Base-by-base conservation (phyloP, 2,329 filamentous ascomycete species). In the Zasmidium citrigriseum region DNA sequence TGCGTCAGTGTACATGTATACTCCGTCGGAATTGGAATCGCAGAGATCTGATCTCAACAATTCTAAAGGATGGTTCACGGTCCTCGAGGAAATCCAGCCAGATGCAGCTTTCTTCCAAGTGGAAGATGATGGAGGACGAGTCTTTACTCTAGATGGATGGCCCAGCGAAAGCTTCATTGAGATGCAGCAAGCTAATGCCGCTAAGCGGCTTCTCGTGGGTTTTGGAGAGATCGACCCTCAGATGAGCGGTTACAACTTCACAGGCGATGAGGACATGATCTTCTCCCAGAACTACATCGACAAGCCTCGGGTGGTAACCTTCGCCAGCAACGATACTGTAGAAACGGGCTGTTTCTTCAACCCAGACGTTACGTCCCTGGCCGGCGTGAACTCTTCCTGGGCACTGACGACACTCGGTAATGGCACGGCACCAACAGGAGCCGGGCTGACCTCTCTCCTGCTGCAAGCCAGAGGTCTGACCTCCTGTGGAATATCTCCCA, bases 101-200 rank as follows among this genome's bases (percentile, higher is more conserved):
- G 75, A 80, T 20, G 63, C 72, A 2, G 77, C 79, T 22, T 89
- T 87, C 64, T 86, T 83, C 4, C 75, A 76, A 1, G 67, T 78
- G 9, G 66, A 71, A 24, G 64, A 75, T 44, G 49, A 64, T 11
- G 64, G 72, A 2, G 75, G 77, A 18, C 64, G 71, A 7, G 46
- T 68, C 1, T 77, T 76, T 20, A 87, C 85, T 0, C 68, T 76
- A 0, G 78, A 86, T 71, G 86, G 86, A 11, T 89, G 86, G 86
- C 86, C 86, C 0, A 82, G 80, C n/a, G 81, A 84, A 63, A 77
- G 79, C 20, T 86, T 80, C 63, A 71, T 87, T 29, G 83, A 86
- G 63, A 78, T 87, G 46, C 52, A 46, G 3, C 75, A 77, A 1
- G 41, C 23, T 9, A 41, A 34, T 34, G 74, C 78, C 48, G 76